Percentiles rank a stretch among this genome's conserved stretches.
phyloP scores from a whole-genome alignment of 164 flowering plant genomes.

The Berberis thunbergii region DNA sequence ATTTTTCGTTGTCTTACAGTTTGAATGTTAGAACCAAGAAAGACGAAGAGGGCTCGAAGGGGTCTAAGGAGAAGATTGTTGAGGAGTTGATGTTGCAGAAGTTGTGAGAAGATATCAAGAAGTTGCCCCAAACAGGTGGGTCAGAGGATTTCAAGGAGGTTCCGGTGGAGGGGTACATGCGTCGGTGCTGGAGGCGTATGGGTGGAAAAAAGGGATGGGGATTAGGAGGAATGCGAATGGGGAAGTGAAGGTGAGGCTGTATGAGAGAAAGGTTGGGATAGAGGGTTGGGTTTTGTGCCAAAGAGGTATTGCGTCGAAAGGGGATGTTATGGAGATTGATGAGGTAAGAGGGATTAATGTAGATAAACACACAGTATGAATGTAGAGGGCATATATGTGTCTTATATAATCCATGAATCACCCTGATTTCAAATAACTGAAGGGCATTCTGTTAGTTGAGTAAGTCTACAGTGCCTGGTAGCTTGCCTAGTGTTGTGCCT shows the following conservation, averaged over 20 bases:
- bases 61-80: not conserved
- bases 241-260: not conserved
- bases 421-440: no score
- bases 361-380: constrained; percentile 11
- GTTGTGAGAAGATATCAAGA: not conserved
- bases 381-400: no score
- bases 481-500: no score
- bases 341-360: constrained; percentile 15
- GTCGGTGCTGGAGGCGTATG: not conserved
- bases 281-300: not conserved
- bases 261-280: not conserved
- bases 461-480: no score
- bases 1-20: not conserved
- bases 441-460: no score
- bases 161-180: not conserved
- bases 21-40: not conserved
- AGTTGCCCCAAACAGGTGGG: not conserved
- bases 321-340: not conserved
- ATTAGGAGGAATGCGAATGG: not conserved
- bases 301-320: constrained; percentile 11
- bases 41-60: not conserved
- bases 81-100: not conserved
- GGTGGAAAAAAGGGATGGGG: not conserved
- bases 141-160: not conserved
- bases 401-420: no score